Percentiles rank a stretch among this genome's conserved stretches.
phyloP scores from a whole-genome alignment of 768 basidiomycete species.

The Pisolithus microcarpus region DNA sequence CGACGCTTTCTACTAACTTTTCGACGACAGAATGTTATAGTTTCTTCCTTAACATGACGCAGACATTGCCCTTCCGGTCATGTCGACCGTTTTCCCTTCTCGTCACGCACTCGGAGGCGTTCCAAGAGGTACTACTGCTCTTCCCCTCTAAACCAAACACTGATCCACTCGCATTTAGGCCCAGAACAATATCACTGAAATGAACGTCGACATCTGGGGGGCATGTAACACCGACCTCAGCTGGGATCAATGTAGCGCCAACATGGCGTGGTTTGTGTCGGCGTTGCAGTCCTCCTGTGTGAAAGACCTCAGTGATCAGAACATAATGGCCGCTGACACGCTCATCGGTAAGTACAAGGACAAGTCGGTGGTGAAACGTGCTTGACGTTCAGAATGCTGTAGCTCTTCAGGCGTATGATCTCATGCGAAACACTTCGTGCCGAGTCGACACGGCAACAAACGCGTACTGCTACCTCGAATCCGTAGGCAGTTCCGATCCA shows the following conservation, averaged over 20 bases:
- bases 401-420: slow-evolving; percentile 57
- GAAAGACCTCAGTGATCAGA: slow-evolving; percentile 46
- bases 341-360: slow-evolving; percentile 41
- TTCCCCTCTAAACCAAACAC: slow-evolving; percentile 1
- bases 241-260: slow-evolving; percentile 48
- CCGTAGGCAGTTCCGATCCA: slow-evolving; percentile 48
- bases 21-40: slow-evolving; percentile 39
- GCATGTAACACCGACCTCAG: slow-evolving; percentile 61
- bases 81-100: slow-evolving; percentile 74
- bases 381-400: background rate
- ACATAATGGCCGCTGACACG: slow-evolving; percentile 46
- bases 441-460: slow-evolving; percentile 47
- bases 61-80: slow-evolving; percentile 48
- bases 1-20: slow-evolving; percentile 43
- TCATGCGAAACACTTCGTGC: slow-evolving; percentile 61
- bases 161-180: slow-evolving; percentile 36
- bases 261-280: slow-evolving; percentile 60
- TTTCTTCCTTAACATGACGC: slow-evolving; percentile 76
- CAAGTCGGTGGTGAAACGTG: background rate
- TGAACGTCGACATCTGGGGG: slow-evolving; percentile 71
- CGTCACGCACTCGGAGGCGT: slow-evolving; percentile 44
- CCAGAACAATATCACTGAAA: slow-evolving; percentile 49
- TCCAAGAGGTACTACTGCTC: slow-evolving; percentile 42
- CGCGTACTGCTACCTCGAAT: slow-evolving; percentile 69
- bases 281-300: slow-evolving; percentile 45